Evolutionary conservation across 805 yeast species (phyloP), one percentile per base, ranked within the genome.

Genomic region (Peterozyma toletana): DNA sequence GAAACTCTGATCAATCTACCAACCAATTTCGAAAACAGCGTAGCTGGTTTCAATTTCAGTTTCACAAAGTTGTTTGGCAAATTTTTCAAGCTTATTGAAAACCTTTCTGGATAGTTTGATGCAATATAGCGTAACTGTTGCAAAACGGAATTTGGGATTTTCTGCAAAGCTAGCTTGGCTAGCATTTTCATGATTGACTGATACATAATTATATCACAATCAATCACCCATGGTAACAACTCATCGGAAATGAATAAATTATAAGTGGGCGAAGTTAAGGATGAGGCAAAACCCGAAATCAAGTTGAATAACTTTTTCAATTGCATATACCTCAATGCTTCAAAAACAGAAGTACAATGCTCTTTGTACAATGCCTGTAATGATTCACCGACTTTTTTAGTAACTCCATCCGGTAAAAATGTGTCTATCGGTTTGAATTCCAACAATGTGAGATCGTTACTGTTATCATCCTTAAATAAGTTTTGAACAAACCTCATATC

Each of bases 131-230:
- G 75, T 48, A 87, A 66, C 38, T 77, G 78, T 3, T 57, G 58
- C 30, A 77, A 55, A n/a, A 80, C 80, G 11, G 71, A 71, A 1
- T 63, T 63, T 2, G 89, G 86, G 5, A 83, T 71, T n/a, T 62
- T 65, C 48, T 78, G 83, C 35, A 80, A 61, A 13, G 78, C 77
- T 45, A 84, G 62, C 27, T 80, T 82, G 3, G 82, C 72, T 48
- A 87, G 61, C 73, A 81, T 71, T 50, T 74, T 75, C 17, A 82
- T 67, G 56, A 73, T 62, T 3, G 68, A 55, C 36, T 65, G 66
- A 60, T 82, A 85, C 62, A 82, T 72, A n/a, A 74, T 64, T 47
- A 71, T 53, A 58, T 88, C 96, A 56, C 88, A 83, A 39, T 73
- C 64, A 30, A 69, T 53, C n/a, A 84, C 70, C 95, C 96, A 87